phyloP scores from a whole-genome alignment of 495 filamentous ascomycete genomes.

The Penicillium arizonense region DNA sequence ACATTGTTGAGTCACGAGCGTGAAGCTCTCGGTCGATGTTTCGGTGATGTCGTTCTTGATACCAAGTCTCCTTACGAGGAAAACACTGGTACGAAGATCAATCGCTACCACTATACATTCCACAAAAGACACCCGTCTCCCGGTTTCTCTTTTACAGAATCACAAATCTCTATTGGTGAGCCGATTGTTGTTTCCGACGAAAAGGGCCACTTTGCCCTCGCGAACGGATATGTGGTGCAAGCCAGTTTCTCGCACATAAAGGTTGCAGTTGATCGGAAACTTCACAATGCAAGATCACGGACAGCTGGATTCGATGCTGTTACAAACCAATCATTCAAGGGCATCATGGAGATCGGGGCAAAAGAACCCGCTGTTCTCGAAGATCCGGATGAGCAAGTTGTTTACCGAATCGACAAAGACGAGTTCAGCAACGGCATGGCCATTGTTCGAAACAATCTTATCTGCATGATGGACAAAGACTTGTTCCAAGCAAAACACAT shows the following conservation, averaged over 20 bases:
- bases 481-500: slow-evolving; percentile 70
- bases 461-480: slow-evolving; percentile 85
- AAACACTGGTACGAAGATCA: slow-evolving; percentile 71
- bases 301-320: slow-evolving; percentile 69
- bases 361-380: slow-evolving; percentile 42
- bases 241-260: slow-evolving; percentile 71
- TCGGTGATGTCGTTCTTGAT: slow-evolving; percentile 72
- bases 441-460: slow-evolving; percentile 85
- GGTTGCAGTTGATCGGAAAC: slow-evolving; percentile 81
- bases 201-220: slow-evolving; percentile 88
- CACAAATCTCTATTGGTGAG: slow-evolving; percentile 84
- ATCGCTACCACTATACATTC: slow-evolving; percentile 83
- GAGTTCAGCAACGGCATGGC: slow-evolving; percentile 99
- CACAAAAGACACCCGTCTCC: slow-evolving; percentile 58
- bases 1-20: slow-evolving; percentile 88
- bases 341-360: slow-evolving; percentile 84
- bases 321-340: slow-evolving; percentile 79
- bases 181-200: slow-evolving; percentile 97
- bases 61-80: slow-evolving; percentile 71
- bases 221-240: slow-evolving; percentile 82
- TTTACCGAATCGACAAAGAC: slow-evolving; percentile 92
- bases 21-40: slow-evolving; percentile 80
- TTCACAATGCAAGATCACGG: slow-evolving; percentile 81
- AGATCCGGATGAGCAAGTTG: slow-evolving; percentile 55
- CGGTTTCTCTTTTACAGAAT: slow-evolving; percentile 81